Evolutionary conservation across 2,329 filamentous ascomycete species (phyloP), one percentile per base, ranked within the genome.

Genomic region (Neonectria neomacrospora): DNA sequence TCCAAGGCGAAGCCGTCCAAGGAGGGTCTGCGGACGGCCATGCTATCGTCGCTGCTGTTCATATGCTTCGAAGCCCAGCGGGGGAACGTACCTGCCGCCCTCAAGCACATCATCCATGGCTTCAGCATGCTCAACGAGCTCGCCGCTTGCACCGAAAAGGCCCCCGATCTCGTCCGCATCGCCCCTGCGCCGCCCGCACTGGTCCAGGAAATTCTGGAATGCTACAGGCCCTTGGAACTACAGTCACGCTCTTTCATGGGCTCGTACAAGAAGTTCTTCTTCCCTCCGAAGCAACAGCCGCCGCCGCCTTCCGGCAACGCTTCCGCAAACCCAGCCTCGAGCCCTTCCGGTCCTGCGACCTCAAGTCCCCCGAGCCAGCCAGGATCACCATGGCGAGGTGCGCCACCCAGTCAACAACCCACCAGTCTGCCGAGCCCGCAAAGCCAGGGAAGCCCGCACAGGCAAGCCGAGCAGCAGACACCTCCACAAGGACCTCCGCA

Each of bases 61-160:
- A 78, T 81, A 41, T 80, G 79, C 58, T 81, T 81, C 34, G 79
- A 81, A 48, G 69, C 78, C 2, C 78, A 79, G 61, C 70, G 79
- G 5, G 79, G 79, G 2, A 80, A 81, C 12, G 73, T 76, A 57
- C 74, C 79, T 1, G 78, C 77, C 2, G 79, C 79, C 5, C 73
- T 81, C 4, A 80, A 80, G 58, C 79, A 81, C 54, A 71, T 81
- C 45, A 78, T 73, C 1, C 77, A 80, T 34, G 79, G 79, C 39
- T 80, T 81, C 51, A 78, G 74, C 30, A 79, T 80, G 76, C 68
- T 80, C 5, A 80, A 79, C 20, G 78, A 80, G 58, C 74, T 80
- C 11, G 73, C 78, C 0, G 72, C 73, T 4, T 79, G 78, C 59
- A 76, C 78, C 0, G 68, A 75, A 12, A 77, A 74, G 56, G 78